Conservation (phyloP, 1,284 basidiomycete genomes). For the Leccinum variabile region DNA sequence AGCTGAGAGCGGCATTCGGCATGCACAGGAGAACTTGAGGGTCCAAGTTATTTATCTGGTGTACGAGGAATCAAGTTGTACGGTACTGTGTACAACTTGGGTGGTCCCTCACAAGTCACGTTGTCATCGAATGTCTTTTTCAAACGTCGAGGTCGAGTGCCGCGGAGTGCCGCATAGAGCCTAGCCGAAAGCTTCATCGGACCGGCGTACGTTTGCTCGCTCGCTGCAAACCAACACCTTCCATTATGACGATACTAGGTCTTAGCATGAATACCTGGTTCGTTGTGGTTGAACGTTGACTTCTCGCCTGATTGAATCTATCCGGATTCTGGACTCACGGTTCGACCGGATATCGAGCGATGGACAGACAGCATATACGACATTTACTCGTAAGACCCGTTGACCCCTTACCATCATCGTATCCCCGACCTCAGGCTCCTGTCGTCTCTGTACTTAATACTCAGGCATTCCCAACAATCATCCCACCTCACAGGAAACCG, state of each 20-base stretch:
- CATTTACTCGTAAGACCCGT: not conserved
- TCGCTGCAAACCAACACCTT: no score
- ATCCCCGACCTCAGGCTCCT: not conserved
- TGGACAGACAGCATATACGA: not conserved
- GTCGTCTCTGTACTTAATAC: not conserved
- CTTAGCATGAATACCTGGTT: no score
- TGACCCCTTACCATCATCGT: not conserved
- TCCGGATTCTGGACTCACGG: not conserved
- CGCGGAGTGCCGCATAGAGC: not conserved
- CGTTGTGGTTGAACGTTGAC: no score
- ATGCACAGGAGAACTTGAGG: slow-evolving; percentile 1
- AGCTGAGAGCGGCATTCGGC: slow-evolving; percentile 25
- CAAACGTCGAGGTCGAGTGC: not conserved
- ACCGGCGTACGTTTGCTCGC: no score
- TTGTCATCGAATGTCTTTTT: no score
- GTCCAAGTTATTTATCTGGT: not conserved
- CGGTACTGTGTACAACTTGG: not conserved
- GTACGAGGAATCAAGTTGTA: not conserved
- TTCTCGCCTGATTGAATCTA: not conserved
- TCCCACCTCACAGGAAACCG: not conserved
- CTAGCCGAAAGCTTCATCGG: no score
- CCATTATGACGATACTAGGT: no score
- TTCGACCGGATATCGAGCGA: not conserved
- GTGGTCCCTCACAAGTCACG: not conserved
- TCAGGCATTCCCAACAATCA: slow-evolving; percentile 5